Evolutionary conservation across 1,284 basidiomycete species (phyloP), one percentile per base, ranked within the genome.

Genomic region (Ceratobasidium sp.): DNA sequence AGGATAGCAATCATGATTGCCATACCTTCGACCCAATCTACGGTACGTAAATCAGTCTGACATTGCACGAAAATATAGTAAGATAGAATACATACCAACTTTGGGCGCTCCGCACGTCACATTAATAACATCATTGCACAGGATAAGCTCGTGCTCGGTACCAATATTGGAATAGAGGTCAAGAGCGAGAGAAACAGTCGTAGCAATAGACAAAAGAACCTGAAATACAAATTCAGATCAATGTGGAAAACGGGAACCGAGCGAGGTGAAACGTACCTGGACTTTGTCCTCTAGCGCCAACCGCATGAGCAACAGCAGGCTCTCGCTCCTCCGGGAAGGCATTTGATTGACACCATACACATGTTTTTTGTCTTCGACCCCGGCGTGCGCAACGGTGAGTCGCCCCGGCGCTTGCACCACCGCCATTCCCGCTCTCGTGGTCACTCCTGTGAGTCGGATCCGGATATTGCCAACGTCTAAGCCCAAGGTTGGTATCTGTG

Each of bases 1-100:
- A 90, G 81, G 72, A 96, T 92, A 6, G 98, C 98, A 77, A 97
- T 90, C 82, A 98, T 91, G 84, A 99, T 99, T 7, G 97, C 96
- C 15, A 99, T 96, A 83, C 98, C 98, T 87, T 99, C 97, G 3
- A 99, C 96, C 97, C 97, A 99, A 83, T 99, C 97, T 77, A 39
- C 49, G 28, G 28, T 39, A 23, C 71, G 90, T 86, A 13, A 18
- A 39, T 77, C 18, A 67, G 63, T 13, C 33, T 5, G 3, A 23
- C 71, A 44, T 23, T 0, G 76, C 85, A 80, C 44, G 78, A 79
- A 49, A 70, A 26, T n/a, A 33, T 33, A 49, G 28, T 23, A 23
- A 44, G 28, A 55, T 40, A 6, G 20, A 28, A 63, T 63, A 56
- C 73, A n/a, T 53, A 77, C 73, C 73, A 2, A 95, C 94, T 18